Evolutionary conservation across 768 basidiomycete genomes (phyloP), one percentile per base, ranked within the genome.

Genomic region (Leccinum boreale): DNA sequence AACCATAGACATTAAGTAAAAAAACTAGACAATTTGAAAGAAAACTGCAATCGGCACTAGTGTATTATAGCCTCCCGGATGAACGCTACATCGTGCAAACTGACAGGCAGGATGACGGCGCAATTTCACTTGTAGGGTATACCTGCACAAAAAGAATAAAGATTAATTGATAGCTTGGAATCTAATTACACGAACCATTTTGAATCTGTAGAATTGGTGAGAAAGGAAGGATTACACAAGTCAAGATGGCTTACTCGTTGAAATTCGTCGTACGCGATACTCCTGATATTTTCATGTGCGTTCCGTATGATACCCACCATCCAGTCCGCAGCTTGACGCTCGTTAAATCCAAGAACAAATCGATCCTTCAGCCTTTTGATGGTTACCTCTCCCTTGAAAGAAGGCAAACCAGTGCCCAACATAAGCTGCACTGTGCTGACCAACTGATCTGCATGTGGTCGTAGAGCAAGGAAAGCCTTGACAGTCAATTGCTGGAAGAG

Each of bases 261-360:
- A 77, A 96, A 99, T 68, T 94, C 92, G 67, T 98, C 97, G 66
- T 99, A 98, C 0, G 90, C 90, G 7, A 90, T 94, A 67, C 91
- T 94, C 64, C 96, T 79, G 56, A 93, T 81, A 70, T 98, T 98
- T 76, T 98, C 95, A 67, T 95, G 90, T 1, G 97, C 97, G 67
- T 98, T 95, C 59, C 85, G 84, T 50, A 98, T 86, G 39, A 92
- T 79, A 15, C 85, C 78, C 80, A 91, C 82, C 94, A 98, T 98
- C 73, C 81, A 95, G 46, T 96, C 92, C 0, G 95, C 96, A 10
- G 96, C 97, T 59, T 92, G 89, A 48, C 91, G 81, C 67, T 99
- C 97, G 55, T 83, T 88, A 53, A 96, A 70, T 23, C 86, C 83
- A 31, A 90, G 79, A 44, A 84, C 87, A 77, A 97, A 99, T 23